Conservation (phyloP, 2,329 filamentous ascomycete genomes). For the Didymella keratinophila region DNA sequence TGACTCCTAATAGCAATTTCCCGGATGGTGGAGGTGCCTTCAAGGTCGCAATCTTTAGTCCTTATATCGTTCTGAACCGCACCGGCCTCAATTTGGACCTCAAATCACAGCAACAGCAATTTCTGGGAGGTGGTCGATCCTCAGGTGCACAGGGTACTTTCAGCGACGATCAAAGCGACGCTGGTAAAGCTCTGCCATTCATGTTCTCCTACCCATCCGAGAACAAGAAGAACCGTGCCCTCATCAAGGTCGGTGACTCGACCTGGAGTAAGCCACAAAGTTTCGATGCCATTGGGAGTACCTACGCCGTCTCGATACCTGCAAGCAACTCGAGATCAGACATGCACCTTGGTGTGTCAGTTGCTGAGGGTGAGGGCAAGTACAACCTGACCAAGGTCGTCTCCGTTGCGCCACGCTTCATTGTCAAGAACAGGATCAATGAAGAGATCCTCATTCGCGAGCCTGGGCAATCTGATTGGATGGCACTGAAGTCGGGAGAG, state of each 20-base stretch:
- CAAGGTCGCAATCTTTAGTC: conserved; percentile 92
- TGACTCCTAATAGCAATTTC: conserved; percentile 61
- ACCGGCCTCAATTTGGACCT: conserved; percentile 89
- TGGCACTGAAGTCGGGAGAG: conserved; percentile 78
- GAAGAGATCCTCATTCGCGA: conserved; percentile 92
- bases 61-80: conserved; percentile 94
- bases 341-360: conserved; percentile 88
- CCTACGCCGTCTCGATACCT: conserved; percentile 83
- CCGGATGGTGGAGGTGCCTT: conserved; percentile 95
- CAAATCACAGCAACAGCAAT: conserved; percentile 73
- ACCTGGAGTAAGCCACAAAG: conserved; percentile 97
- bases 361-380: conserved; percentile 92
- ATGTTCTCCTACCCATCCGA: conserved; percentile 95
- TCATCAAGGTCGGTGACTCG: conserved; percentile 87
- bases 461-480: conserved; percentile 85
- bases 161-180: conserved; percentile 62
- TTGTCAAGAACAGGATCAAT: conserved; percentile 89
- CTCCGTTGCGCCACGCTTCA: conserved; percentile 88
- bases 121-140: conserved; percentile 56
- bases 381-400: conserved; percentile 98
- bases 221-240: conserved; percentile 88
- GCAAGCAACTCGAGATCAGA: conserved; percentile 76
- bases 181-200: conserved; percentile 81
- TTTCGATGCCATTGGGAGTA: conserved; percentile 96
- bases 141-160: conserved; percentile 79